These are phyloP conservation scores for Citrullus colocynthis DNA, from an alignment of 306 rosid species.

Conservation along the genomic window DNA sequence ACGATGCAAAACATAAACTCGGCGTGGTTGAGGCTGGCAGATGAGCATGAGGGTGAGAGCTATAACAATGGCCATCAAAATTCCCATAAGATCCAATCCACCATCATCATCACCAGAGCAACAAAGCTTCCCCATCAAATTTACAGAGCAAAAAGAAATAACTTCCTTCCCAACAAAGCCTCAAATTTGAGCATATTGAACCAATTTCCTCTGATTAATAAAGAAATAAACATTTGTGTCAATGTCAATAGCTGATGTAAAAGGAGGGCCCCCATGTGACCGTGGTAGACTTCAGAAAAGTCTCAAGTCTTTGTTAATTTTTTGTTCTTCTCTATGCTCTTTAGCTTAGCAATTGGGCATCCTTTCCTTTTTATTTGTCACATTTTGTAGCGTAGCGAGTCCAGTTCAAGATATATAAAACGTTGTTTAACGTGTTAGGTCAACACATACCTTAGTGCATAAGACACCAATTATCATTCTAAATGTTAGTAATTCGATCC, in stretches of 20 bases:
- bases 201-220: not conserved
- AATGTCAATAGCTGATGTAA: not conserved
- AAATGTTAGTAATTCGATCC: too few species aligned
- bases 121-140: constrained; percentile 25
- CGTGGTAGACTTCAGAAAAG: not conserved
- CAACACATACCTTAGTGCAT: too few species aligned
- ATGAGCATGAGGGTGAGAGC: constrained; percentile 25
- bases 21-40: constrained; percentile 18
- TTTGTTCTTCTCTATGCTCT: not conserved
- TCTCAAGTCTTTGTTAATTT: not conserved
- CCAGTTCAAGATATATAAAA: not conserved
- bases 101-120: constrained; percentile 14
- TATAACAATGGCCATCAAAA: constrained; percentile 17
- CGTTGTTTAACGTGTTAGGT: too few species aligned
- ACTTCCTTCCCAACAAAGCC: not conserved
- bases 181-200: not conserved
- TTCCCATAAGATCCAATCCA: constrained; percentile 8
- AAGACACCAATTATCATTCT: not conserved
- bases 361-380: not conserved
- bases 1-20: not conserved
- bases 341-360: not conserved
- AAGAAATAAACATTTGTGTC: not conserved
- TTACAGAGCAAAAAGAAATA: not conserved
- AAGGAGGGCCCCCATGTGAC: not conserved
- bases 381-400: not conserved